Conservation (phyloP, 176 grass and related monocot genomes). For the Ensete glaucum region DNA sequence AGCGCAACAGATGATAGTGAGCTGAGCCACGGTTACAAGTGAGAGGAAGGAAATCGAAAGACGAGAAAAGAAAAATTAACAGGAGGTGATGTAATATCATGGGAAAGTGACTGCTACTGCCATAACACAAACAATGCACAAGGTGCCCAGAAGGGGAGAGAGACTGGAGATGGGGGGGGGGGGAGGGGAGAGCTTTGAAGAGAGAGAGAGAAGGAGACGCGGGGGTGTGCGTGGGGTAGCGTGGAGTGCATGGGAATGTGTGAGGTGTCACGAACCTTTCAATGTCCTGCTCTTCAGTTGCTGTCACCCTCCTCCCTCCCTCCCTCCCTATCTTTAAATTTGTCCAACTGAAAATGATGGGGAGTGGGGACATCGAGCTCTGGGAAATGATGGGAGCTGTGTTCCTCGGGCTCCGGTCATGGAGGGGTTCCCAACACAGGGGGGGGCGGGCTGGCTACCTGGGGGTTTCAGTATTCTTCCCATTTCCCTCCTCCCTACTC, state of each 20-base stretch:
- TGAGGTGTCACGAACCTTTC: constrained; percentile 30
- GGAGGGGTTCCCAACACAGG: constrained; percentile 11
- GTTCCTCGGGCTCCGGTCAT: constrained; percentile 28
- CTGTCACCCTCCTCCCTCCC: background rate
- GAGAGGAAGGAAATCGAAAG: background rate
- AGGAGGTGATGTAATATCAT: constrained; percentile 11
- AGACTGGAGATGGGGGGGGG: background rate
- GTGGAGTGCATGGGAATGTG: constrained; percentile 61
- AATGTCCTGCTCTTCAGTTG: constrained; percentile 2
- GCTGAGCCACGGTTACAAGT: background rate
- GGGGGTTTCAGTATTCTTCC: background rate
- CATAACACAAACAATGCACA: background rate
- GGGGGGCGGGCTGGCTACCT: background rate
- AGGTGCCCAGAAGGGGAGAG: constrained; percentile 5
- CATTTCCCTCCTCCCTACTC: no score
- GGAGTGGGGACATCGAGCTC: constrained; percentile 26
- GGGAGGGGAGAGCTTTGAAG: background rate
- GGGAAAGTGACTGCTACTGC: background rate
- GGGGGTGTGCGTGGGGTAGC: constrained; percentile 19
- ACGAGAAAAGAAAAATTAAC: constrained; percentile 3
- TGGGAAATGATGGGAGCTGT: constrained; percentile 34
- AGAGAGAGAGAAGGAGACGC: constrained; percentile 1
- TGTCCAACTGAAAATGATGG: constrained; percentile 59
- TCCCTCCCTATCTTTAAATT: constrained; percentile 18
- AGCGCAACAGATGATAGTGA: background rate